Evolutionary conservation across 2,329 filamentous ascomycete species (phyloP), one percentile per base, ranked within the genome.

Genomic region (Colletotrichum tamarilloi): DNA sequence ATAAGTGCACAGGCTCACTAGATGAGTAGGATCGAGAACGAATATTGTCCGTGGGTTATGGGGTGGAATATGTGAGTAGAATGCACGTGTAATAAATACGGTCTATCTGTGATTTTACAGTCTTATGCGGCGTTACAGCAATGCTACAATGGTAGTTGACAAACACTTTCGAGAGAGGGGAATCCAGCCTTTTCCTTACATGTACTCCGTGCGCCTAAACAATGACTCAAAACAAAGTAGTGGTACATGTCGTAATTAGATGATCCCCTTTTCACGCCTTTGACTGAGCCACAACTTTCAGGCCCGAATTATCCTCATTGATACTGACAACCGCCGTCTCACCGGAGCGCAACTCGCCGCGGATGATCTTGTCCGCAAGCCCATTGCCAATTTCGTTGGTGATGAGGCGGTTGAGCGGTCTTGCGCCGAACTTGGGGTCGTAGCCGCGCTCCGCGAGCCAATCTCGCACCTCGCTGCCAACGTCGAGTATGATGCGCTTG

Each of bases 371-470:
- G 80, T 98, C 95, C 0, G 97, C 97, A 52, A 98, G 87, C 4
- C 91, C 88, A 81, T 98, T 98, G 73, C 94, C 92, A 76, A 99
- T 95, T 83, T 98, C 92, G 79, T 93, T 97, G 26, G 93, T 91
- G 76, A 98, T 98, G 65, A 98, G 88, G 49, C 97, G 89, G 82
- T 98, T 98, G 38, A 98, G 87, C 32, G 97, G 97, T 7, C 97
- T 89, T 8, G 97, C 97, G 75, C 97, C 97, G 80, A 95, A 98
- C 78, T 92, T 92, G 26, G 96, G 94, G 79, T 98, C 95, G 80
- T 98, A 98, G 2, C 96, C 96, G 75, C 92, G 90, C 75, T 97
- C 93, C 53, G 94, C 95, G 6, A 98, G 90, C 95, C 95, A 98
- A 75, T 92, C 88, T 79, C 93, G 94, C 55, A 95, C 94, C 4